Conservation (phyloP, 2,329 filamentous ascomycete genomes). For the Didymella pinodella region DNA sequence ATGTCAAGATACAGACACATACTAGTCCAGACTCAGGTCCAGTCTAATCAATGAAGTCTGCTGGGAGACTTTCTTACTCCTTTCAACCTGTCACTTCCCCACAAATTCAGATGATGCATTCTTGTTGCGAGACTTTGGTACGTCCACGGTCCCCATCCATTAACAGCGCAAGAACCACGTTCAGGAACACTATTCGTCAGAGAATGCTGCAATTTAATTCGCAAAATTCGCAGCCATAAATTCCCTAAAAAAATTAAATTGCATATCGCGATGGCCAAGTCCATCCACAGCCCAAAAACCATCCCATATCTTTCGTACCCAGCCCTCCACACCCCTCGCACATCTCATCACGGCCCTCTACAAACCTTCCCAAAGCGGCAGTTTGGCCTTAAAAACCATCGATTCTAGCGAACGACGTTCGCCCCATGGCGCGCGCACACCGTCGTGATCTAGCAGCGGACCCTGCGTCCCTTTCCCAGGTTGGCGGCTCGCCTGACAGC, state of each 20-base stretch:
- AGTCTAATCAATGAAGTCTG: background rate
- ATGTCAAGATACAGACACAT: background rate
- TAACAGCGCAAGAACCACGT: background rate
- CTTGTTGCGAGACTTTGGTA: background rate
- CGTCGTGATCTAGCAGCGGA: conserved; percentile 7
- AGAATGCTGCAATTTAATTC: background rate
- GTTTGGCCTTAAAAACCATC: conserved; percentile 4
- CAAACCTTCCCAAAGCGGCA: conserved; percentile 19
- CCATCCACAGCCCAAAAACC: background rate
- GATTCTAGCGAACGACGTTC: conserved; percentile 23
- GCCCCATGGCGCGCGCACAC: conserved; percentile 10
- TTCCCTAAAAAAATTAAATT: background rate
- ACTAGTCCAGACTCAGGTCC: background rate
- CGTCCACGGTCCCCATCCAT: background rate
- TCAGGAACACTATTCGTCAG: background rate
- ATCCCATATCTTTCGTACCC: conserved; percentile 11
- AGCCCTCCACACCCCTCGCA: background rate
- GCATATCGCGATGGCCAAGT: background rate
- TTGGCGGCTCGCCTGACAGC: conserved; percentile 3
- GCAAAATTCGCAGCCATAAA: background rate
- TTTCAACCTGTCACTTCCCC: background rate
- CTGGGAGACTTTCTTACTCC: no score
- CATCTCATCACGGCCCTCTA: conserved; percentile 1
- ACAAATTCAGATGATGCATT: background rate
- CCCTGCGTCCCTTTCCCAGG: conserved; percentile 7